phyloP scores from a whole-genome alignment of 306 rosid species.

The Macrotyloma uniflorum region DNA sequence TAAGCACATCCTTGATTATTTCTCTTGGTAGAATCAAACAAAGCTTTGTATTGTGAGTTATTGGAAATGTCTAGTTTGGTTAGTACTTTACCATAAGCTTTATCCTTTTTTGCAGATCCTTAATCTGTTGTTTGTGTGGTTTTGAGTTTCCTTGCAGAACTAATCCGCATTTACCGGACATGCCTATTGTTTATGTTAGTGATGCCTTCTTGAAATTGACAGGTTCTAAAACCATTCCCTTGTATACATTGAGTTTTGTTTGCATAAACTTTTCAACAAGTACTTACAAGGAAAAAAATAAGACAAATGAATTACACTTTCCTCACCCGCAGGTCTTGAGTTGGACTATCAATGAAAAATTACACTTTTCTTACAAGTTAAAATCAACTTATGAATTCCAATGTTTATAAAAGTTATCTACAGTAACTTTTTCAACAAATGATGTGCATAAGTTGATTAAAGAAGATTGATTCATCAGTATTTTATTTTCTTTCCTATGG shows the following conservation, averaged over 20 bases:
- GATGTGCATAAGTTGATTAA: background rate
- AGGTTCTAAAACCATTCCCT: constrained; percentile 53
- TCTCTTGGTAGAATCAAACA: constrained; percentile 99
- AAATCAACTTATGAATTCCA: background rate
- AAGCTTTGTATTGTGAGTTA: constrained; percentile 99
- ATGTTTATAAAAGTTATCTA: background rate
- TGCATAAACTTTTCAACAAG: background rate
- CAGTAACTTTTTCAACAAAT: background rate
- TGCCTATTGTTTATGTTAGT: constrained; percentile 94
- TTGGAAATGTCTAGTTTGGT: constrained; percentile 60
- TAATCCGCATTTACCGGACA: constrained; percentile 74
- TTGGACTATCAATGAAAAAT: no score
- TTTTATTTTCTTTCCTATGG: background rate
- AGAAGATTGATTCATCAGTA: background rate
- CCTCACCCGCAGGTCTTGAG: no score
- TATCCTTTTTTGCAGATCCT: constrained; percentile 36
- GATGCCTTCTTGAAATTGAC: constrained; percentile 88
- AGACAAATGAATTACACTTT: background rate
- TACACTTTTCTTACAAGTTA: background rate
- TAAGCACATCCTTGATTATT: constrained; percentile 83
- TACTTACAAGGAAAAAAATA: background rate
- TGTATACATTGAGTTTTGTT: background rate
- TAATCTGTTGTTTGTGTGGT: constrained; percentile 41
- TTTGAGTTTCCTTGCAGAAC: constrained; percentile 69
- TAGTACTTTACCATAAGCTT: constrained; percentile 40